Base-by-base conservation (phyloP, 1,284 basidiomycete genomes). In the Cryptococcus sp. region DNA sequence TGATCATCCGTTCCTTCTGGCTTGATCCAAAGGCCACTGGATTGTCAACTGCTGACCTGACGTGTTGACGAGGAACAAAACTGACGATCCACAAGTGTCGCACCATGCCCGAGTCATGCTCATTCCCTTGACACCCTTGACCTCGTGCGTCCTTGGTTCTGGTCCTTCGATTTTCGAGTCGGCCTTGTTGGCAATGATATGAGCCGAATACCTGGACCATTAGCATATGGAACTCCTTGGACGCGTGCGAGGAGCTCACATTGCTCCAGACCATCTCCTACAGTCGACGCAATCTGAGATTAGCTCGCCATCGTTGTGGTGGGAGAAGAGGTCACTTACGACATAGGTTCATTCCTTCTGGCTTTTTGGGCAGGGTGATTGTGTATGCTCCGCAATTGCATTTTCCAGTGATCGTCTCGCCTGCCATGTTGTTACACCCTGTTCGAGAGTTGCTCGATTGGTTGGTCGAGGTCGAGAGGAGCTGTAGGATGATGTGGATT, bases 31-130 rank as follows among this genome's bases (percentile, higher is more conserved):
- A 56, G 44, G 3, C 53, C 50, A 24, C 45, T 47, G 26, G 22
- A 12, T 2, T 5, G 18, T 44, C 18, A 21, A n/a, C 14, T 11
- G 25, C 14, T 28, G n/a, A 12, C 9, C 19, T 9, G 14, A 18
- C 14, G 9, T n/a, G 5, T 5, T 19, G 9, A 43, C 7, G 12
- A 23, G 5, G 6, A 10, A 11, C 19, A 12, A 11, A 14, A 21
- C 55, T 46, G 36, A 57, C 56, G 33, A 47, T 34, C 56, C 53
- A 37, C 56, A 54, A 2, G n/a, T 45, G 44, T 52, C 52, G 45
- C 56, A 57, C 52, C 52, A 57, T 32, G 53, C 50, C 25, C 56
- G 32, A 7, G 21, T 39, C 56, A 54, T 57, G 24, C 45, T 42
- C 19, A 23, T 39, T 16, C 50, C 52, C 7, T 54, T 36, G 33